Conservation (phyloP, 345 rosid genomes). For the Aquilaria sinensis region DNA sequence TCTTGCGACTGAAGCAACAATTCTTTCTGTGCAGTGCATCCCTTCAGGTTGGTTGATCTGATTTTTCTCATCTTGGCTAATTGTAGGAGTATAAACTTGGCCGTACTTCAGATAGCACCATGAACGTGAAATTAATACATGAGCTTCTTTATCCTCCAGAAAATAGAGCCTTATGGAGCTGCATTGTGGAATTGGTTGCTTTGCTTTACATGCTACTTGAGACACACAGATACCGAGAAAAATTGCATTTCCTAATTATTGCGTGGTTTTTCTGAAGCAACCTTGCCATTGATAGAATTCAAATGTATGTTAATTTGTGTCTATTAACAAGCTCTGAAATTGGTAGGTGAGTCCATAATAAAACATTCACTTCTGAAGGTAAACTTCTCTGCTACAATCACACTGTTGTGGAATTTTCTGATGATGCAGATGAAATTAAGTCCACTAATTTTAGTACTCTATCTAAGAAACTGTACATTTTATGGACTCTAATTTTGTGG, state of each 20-base stretch:
- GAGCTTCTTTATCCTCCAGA: too few relatives aligned
- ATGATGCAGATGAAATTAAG: not conserved
- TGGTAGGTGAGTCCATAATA: not conserved
- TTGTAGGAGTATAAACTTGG: too few relatives aligned
- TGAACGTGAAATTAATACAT: too few relatives aligned
- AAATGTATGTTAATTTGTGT: not conserved
- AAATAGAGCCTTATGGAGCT: too few relatives aligned
- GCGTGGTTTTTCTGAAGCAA: not conserved
- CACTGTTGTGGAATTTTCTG: not conserved
- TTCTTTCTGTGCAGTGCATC: conserved; percentile 97
- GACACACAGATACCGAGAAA: too few relatives aligned
- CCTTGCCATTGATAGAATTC: not conserved
- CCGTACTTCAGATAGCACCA: too few relatives aligned
- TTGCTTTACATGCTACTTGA: too few relatives aligned
- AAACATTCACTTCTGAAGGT: not conserved
- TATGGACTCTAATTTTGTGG: conserved; percentile 13
- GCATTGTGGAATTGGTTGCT: too few relatives aligned
- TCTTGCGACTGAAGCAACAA: conserved; percentile 91
- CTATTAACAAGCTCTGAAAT: not conserved
- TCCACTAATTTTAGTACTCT: not conserved
- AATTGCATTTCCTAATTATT: not conserved
- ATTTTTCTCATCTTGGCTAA: not conserved
- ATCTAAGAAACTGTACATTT: not conserved
- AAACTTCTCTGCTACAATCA: conserved; percentile 2
- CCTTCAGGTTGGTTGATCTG: conserved; percentile 65